These are phyloP conservation scores for Spatholobus suberectus DNA, from an alignment of 306 rosid species.

Conservation along the genomic window DNA sequence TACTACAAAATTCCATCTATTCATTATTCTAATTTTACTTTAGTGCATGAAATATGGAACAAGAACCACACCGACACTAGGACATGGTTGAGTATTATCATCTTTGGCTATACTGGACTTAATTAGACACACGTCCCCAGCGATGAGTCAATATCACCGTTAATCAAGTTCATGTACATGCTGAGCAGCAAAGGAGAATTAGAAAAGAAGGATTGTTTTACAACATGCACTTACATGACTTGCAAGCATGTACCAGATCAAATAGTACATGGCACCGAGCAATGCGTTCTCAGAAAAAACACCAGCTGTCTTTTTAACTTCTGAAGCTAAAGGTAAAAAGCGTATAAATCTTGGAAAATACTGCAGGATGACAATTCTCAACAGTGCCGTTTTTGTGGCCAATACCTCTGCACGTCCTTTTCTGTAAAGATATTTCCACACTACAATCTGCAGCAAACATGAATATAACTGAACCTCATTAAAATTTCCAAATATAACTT, in stretches of 20 bases:
- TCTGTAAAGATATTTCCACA: conserved; percentile 60
- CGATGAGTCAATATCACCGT: no score
- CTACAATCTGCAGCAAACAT: conserved; percentile 62
- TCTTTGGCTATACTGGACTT: not conserved
- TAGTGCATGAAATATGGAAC: no score
- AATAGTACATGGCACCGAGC: conserved; percentile 83
- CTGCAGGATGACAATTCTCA: conserved; percentile 69
- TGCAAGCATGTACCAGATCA: conserved; percentile 85
- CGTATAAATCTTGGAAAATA: conserved; percentile 79
- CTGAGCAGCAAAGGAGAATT: no score
- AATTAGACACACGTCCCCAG: not conserved
- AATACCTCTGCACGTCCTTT: conserved; percentile 61
- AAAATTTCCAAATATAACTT: no score
- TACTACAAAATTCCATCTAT: no score
- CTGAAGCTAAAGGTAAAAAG: conserved; percentile 77
- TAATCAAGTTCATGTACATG: not conserved
- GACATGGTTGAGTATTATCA: not conserved
- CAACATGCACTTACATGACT: conserved; percentile 86
- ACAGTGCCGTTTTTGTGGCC: conserved; percentile 68
- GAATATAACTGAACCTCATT: not conserved
- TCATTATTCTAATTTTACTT: no score
- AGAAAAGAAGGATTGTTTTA: no score
- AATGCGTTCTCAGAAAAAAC: conserved; percentile 87
- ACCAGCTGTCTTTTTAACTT: conserved; percentile 87
- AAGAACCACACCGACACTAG: no score